Conservation (phyloP, 176 grass and related monocot species). For the Pharus latifolius region DNA sequence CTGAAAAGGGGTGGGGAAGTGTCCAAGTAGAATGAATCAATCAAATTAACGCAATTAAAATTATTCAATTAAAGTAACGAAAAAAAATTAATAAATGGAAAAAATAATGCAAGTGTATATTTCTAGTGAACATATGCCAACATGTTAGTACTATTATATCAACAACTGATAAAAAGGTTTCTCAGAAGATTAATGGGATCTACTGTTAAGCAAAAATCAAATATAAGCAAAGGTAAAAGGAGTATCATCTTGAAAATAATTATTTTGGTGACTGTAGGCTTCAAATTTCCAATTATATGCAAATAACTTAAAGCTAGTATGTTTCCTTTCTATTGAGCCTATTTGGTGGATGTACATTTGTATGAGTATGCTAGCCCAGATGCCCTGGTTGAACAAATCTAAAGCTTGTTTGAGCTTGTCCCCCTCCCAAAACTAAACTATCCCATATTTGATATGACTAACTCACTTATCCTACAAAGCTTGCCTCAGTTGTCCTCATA, state of each 20-base stretch:
- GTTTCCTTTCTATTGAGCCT: not conserved
- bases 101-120: not conserved
- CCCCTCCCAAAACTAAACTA: not conserved
- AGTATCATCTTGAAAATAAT: not conserved
- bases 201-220: not conserved
- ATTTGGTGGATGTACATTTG: not conserved
- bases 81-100: not conserved
- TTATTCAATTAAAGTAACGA: not conserved
- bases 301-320: not conserved
- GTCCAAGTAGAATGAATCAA: not conserved
- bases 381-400: not conserved
- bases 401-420: not conserved
- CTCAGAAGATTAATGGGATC: not conserved
- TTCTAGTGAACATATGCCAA: not conserved
- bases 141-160: not conserved
- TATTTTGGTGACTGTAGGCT: not conserved
- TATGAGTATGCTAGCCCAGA: not conserved
- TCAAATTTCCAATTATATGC: not conserved
- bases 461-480: not conserved
- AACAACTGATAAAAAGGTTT: not conserved
- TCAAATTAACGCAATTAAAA: not conserved
- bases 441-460: not conserved
- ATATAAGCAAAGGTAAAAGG: not conserved
- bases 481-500: not conserved
- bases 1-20: constrained; percentile 21